phyloP scores from a whole-genome alignment of 768 basidiomycete species.

The Exidia glandulosa region DNA sequence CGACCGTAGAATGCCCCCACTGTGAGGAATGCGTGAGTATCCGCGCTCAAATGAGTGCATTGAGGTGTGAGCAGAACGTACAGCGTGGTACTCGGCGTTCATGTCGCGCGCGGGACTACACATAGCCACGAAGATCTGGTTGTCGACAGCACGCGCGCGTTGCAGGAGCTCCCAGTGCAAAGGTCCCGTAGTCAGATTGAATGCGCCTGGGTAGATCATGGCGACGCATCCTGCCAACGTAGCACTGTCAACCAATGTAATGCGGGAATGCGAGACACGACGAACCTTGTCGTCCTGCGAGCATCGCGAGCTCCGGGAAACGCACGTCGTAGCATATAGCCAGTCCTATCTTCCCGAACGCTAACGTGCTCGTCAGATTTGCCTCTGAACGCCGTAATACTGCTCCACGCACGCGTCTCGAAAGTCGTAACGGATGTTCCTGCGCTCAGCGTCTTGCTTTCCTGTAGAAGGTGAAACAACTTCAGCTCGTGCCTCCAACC shows the following conservation, averaged over 20 bases:
- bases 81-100: conserved; percentile 78
- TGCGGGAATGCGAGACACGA: background rate
- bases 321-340: conserved; percentile 96
- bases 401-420: conserved; percentile 56
- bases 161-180: conserved; percentile 93
- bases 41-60: background rate
- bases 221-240: conserved; percentile 79
- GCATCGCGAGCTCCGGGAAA: conserved; percentile 90
- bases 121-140: conserved; percentile 94
- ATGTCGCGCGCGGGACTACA: conserved; percentile 88
- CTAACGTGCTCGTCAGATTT: conserved; percentile 28
- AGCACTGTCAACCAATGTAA: background rate
- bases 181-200: conserved; percentile 92
- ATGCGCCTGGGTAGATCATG: conserved; percentile 87
- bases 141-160: conserved; percentile 81
- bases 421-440: conserved; percentile 68
- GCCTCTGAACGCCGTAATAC: background rate
- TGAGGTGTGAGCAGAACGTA: conserved; percentile 22
- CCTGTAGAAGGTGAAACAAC: conserved; percentile 32
- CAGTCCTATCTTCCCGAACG: conserved; percentile 93
- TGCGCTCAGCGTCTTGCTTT: conserved; percentile 77
- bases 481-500: background rate
- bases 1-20: conserved; percentile 87
- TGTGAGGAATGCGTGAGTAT: conserved; percentile 19
- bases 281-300: conserved; percentile 74